phyloP scores from a whole-genome alignment of 1,284 basidiomycete species.

The Trichosporon sp. region DNA sequence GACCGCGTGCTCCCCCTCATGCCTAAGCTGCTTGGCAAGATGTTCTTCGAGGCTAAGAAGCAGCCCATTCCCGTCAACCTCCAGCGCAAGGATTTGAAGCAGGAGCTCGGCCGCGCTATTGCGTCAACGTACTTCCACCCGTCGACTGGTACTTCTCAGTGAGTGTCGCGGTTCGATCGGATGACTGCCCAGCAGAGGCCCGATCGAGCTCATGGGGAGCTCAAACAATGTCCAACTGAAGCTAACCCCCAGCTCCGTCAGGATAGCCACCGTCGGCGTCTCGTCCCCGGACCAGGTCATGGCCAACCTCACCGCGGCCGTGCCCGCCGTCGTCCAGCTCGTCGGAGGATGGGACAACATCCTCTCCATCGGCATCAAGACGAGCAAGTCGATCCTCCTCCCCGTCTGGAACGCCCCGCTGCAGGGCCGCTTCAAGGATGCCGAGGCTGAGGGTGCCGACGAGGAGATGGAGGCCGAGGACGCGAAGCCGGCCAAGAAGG shows the following conservation, averaged over 20 bases:
- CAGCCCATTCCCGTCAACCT: conserved; percentile 89
- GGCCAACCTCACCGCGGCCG: conserved; percentile 69
- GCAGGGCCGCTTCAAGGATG: conserved; percentile 48
- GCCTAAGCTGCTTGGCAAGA: conserved; percentile 78
- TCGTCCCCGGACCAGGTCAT: conserved; percentile 66
- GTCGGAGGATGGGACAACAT: conserved; percentile 89
- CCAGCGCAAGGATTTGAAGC: conserved; percentile 77
- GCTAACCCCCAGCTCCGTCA: conserved; percentile 61
- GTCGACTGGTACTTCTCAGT: conserved; percentile 86
- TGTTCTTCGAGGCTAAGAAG: conserved; percentile 95
- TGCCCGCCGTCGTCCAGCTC: conserved; percentile 66
- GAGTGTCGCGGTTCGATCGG: conserved; percentile 35
- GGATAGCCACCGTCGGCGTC: conserved; percentile 65
- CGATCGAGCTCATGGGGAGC: no score
- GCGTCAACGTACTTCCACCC: conserved; percentile 90
- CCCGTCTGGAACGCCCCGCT: conserved; percentile 77
- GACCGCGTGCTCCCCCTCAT: conserved; percentile 81
- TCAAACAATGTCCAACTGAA: no score
- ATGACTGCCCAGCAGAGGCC: no score
- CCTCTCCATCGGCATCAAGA: conserved; percentile 86
- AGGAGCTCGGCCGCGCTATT: conserved; percentile 82
- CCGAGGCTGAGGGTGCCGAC: conserved; percentile 4
- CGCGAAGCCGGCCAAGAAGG: conserved; percentile 3
- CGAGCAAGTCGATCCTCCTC: conserved; percentile 71
- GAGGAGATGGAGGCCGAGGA: conserved; percentile 17